These are phyloP conservation scores for Pichia nakasei DNA, from an alignment of 805 yeast genomes.

Conservation along the genomic window DNA sequence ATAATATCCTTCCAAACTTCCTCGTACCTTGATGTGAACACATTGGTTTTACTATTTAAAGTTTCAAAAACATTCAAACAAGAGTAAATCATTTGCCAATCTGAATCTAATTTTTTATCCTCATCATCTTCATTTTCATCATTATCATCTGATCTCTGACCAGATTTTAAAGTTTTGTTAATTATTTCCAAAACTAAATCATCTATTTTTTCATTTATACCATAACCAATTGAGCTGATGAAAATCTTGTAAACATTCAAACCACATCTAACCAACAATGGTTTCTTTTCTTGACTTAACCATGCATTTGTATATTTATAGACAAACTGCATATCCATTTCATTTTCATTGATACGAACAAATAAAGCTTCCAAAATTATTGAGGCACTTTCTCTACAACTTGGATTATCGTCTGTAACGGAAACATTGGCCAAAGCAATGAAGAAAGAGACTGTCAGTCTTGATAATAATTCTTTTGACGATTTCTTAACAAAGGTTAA, in stretches of 20 bases:
- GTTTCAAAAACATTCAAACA: conserved; percentile 39
- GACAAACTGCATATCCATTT: conserved; percentile 23
- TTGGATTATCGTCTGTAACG: conserved; percentile 66
- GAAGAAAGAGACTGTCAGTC: conserved; percentile 67
- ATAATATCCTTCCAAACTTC: conserved; percentile 46
- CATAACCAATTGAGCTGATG: conserved; percentile 38
- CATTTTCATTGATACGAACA: conserved; percentile 32
- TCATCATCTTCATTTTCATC: conserved; percentile 22
- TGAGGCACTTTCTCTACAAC: conserved; percentile 79
- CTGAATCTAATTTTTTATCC: conserved; percentile 18
- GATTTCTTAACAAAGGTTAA: conserved; percentile 62
- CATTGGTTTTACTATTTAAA: conserved; percentile 15
- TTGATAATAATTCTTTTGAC: conserved; percentile 46
- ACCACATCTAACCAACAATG: conserved; percentile 61
- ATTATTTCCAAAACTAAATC: conserved; percentile 22
- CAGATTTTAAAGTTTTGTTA: conserved; percentile 12
- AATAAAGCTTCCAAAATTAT: conserved; percentile 49
- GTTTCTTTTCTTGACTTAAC: conserved; percentile 48
- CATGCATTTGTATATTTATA: conserved; percentile 46
- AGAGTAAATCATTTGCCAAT: conserved; percentile 76
- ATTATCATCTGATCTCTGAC: conserved; percentile 27
- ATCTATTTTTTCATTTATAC: conserved; percentile 19
- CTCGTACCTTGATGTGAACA: conserved; percentile 34
- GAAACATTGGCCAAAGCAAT: conserved; percentile 72
- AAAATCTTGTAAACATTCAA: conserved; percentile 60